phyloP scores from a whole-genome alignment of 495 filamentous ascomycete genomes.

The Haplographium delicatum region DNA sequence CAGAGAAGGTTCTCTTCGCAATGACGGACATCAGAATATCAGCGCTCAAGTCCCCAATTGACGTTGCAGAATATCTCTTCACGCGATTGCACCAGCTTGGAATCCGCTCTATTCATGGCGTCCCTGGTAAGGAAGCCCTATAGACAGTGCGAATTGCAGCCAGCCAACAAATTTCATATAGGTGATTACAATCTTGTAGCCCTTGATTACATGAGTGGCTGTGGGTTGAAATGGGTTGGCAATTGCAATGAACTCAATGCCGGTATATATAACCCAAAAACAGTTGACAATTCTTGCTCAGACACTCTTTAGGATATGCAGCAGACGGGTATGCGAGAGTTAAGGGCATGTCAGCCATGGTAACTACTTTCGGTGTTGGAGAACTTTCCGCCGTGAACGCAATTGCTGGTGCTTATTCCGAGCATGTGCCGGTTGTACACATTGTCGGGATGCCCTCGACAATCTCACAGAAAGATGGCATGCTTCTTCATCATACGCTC shows the following conservation, averaged over 20 bases:
- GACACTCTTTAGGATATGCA: conserved; percentile 54
- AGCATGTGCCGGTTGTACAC: conserved; percentile 74
- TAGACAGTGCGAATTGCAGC: background rate
- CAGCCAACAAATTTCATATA: background rate
- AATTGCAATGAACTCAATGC: conserved; percentile 80
- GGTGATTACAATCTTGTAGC: conserved; percentile 72
- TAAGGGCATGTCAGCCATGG: conserved; percentile 64
- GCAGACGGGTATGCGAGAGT: conserved; percentile 76
- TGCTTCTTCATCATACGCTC: conserved; percentile 88
- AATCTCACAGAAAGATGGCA: conserved; percentile 50
- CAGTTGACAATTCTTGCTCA: too few species aligned
- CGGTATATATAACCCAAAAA: conserved; percentile 37
- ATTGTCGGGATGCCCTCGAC: conserved; percentile 71
- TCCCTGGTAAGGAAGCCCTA: conserved; percentile 36
- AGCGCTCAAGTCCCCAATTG: conserved; percentile 37
- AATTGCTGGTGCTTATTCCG: conserved; percentile 65
- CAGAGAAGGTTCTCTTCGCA: background rate
- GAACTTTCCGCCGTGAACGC: conserved; percentile 73
- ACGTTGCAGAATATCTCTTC: conserved; percentile 62
- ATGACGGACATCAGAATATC: conserved; percentile 18
- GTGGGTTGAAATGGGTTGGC: conserved; percentile 68
- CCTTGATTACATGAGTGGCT: conserved; percentile 60
- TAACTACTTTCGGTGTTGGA: conserved; percentile 79
- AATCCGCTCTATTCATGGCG: conserved; percentile 59
- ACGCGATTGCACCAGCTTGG: conserved; percentile 63